These are phyloP conservation scores for Gliomastix tumulicola DNA, from an alignment of 2,329 filamentous ascomycete species.

Conservation along the genomic window DNA sequence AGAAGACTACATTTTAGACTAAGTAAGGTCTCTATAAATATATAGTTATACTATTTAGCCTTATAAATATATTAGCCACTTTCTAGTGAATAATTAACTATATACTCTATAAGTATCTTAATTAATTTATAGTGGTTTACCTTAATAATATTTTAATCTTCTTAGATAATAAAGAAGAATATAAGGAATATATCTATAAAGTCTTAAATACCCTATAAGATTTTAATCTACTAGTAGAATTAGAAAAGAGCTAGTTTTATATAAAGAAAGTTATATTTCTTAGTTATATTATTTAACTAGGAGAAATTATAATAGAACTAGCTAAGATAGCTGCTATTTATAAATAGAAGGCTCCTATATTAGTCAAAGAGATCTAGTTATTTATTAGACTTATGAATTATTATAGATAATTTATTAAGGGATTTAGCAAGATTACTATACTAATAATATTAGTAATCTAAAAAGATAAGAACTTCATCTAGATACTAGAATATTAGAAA, in stretches of 20 bases:
- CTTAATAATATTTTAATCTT: no score
- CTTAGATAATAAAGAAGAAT: neutral
- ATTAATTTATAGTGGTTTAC: neutral
- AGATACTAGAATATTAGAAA: neutral
- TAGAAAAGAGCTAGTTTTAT: conserved; percentile 1
- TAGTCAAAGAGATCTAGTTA: neutral
- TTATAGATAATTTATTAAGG: neutral
- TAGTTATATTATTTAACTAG: conserved; percentile 2
- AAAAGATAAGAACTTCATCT: neutral
- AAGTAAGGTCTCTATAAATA: conserved; percentile 23
- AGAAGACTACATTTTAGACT: conserved; percentile 23
- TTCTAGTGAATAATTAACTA: no score
- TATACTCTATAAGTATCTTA: no score
- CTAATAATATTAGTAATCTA: conserved; percentile 2
- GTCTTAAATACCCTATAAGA: neutral
- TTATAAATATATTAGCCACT: no score
- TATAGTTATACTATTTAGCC: conserved; percentile 18
- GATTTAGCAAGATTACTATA: neutral
- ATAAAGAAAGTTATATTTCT: neutral
- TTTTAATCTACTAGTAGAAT: neutral
- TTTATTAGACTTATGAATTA: neutral
- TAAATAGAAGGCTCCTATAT: neutral
- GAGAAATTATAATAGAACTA: no score
- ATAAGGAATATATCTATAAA: neutral
- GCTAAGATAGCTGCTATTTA: neutral